Evolutionary conservation across 805 yeast genomes (phyloP).

Genomic region (Starmerella bacillaris): DNA sequence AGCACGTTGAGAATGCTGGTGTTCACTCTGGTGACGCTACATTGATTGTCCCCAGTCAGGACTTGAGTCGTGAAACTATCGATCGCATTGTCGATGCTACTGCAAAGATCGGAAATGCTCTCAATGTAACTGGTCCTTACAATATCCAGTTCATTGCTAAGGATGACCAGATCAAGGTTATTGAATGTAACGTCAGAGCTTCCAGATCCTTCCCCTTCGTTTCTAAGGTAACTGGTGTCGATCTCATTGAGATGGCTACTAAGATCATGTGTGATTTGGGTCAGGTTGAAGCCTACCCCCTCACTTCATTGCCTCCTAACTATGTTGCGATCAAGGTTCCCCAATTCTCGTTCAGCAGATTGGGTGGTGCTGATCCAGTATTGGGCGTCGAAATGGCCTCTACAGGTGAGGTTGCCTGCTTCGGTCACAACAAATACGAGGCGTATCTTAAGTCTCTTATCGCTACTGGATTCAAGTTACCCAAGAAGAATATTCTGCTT

Average conservation of each 20-base stretch:
- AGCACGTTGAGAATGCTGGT: constrained; percentile 98
- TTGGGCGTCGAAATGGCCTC: constrained; percentile 99
- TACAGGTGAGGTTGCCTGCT: constrained; percentile 96
- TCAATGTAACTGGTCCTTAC: constrained; percentile 92
- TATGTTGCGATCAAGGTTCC: constrained; percentile 95
- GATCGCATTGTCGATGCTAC: constrained; percentile 84
- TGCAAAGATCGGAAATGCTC: constrained; percentile 86
- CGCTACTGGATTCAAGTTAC: constrained; percentile 87
- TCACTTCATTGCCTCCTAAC: constrained; percentile 71
- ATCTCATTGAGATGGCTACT: constrained; percentile 92
- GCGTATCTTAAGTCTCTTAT: constrained; percentile 88
- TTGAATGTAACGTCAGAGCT: constrained; percentile 96
- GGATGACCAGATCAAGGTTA: constrained; percentile 88
- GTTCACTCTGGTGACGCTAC: constrained; percentile 99
- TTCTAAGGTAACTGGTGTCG: constrained; percentile 91
- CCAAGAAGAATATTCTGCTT: constrained; percentile 81
- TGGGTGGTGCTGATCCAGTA: constrained; percentile 95
- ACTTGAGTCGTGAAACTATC: constrained; percentile 79
- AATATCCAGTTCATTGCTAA: constrained; percentile 94
- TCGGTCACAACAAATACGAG: constrained; percentile 90
- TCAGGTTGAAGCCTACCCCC: constrained; percentile 77
- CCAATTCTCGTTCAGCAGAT: constrained; percentile 89
- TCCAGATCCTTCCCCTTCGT: constrained; percentile 99
- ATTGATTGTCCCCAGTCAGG: constrained; percentile 90
- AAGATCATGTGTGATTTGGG: constrained; percentile 42